A percentile compares a stretch with the other conserved stretches of the same genome.
phyloP scores from a whole-genome alignment of 495 filamentous ascomycete genomes.

The Cercophora sp. region DNA sequence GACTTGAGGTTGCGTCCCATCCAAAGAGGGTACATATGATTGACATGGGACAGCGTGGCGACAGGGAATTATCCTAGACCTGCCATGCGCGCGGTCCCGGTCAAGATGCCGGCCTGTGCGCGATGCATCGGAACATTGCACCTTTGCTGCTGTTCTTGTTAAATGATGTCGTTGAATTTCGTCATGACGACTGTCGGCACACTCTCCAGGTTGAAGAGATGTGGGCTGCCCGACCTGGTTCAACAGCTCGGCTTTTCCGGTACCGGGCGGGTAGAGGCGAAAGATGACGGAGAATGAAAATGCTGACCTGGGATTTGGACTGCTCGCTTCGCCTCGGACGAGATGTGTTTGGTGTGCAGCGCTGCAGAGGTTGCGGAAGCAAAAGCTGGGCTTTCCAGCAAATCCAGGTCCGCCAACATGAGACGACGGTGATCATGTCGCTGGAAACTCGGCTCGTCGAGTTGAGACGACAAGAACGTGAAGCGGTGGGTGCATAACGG shows the following conservation, averaged over 20 bases:
- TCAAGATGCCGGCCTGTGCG: conserved; percentile 17
- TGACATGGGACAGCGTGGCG: conserved; percentile 17
- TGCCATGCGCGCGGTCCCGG: conserved; percentile 20
- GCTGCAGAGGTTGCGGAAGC: not conserved
- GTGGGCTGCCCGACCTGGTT: conserved; percentile 12
- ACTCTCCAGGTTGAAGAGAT: not conserved
- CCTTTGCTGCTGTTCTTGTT: not conserved
- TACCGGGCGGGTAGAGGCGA: conserved; percentile 30
- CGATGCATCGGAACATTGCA: conserved; percentile 15
- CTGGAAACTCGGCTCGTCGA: conserved; percentile 8
- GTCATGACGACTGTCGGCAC: too few relatives aligned
- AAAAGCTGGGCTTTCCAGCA: not conserved
- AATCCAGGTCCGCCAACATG: conserved; percentile 1
- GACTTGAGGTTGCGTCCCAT: too few relatives aligned
- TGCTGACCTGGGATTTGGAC: conserved; percentile 12
- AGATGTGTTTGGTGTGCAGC: not conserved
- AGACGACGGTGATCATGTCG: conserved; percentile 6
- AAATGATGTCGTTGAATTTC: too few relatives aligned
- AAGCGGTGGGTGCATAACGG: conserved; percentile 7
- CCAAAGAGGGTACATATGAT: conserved; percentile 3
- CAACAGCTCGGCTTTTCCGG: conserved; percentile 6
- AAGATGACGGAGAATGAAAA: not conserved
- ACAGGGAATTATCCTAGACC: conserved; percentile 23
- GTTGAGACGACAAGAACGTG: conserved; percentile 9
- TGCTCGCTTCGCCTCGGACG: conserved; percentile 1